A percentile compares a stretch with the other conserved stretches of the same genome.
phyloP scores from a whole-genome alignment of 805 yeast genomes.

The Metschnikowia continentalis region DNA sequence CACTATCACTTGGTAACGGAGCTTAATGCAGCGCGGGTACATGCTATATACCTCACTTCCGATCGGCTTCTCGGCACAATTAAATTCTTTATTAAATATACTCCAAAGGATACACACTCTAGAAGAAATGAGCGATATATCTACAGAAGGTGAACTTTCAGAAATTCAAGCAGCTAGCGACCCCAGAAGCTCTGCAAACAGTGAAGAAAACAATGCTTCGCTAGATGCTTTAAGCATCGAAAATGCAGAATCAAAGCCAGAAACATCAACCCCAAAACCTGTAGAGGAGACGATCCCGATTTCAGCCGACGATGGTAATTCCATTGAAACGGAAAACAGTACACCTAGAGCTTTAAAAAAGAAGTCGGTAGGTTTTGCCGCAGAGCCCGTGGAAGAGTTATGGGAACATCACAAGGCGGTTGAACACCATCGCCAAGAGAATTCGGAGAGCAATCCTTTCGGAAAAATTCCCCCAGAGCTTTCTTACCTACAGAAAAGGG shows the following conservation, averaged over 20 bases:
- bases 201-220: background rate
- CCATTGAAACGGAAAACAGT: background rate
- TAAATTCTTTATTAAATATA: background rate
- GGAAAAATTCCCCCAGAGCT: slow-evolving; percentile 41
- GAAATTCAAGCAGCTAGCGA: background rate
- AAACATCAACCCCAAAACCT: background rate
- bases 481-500: slow-evolving; percentile 29
- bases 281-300: too few relatives aligned
- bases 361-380: slow-evolving; percentile 36
- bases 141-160: background rate
- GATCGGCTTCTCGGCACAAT: too few relatives aligned
- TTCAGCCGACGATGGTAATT: background rate
- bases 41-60: background rate
- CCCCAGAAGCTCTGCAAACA: background rate
- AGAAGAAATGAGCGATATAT: background rate
- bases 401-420: slow-evolving; percentile 31
- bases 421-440: slow-evolving; percentile 24
- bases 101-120: background rate
- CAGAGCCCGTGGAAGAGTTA: slow-evolving; percentile 33
- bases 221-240: background rate
- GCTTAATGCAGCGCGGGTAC: slow-evolving; percentile 1
- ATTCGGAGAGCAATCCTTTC: slow-evolving; percentile 29
- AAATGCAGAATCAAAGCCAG: background rate
- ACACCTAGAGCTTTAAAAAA: background rate
- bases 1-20: background rate